These are phyloP conservation scores for Xerocomus tenax DNA, from an alignment of 1,284 basidiomycete genomes.

Conservation along the genomic window DNA sequence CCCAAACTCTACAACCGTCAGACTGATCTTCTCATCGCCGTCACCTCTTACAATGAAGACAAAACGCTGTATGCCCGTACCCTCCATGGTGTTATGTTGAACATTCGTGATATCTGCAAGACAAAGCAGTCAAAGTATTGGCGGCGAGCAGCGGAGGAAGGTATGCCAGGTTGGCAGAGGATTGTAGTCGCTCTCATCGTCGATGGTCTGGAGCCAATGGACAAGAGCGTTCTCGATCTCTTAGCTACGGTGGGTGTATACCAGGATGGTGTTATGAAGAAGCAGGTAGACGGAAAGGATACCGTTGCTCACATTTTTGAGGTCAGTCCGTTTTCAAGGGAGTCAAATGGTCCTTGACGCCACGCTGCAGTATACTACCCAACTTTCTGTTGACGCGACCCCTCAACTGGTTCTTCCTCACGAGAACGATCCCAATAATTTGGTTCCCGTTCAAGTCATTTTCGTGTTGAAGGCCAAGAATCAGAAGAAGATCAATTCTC, in stretches of 20 bases:
- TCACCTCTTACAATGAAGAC: constrained; percentile 88
- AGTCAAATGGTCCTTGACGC: constrained; percentile 6
- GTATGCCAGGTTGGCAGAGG: constrained; percentile 83
- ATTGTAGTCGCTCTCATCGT: constrained; percentile 89
- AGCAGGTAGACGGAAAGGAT: constrained; percentile 84
- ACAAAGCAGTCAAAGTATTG: constrained; percentile 93
- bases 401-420: constrained; percentile 88
- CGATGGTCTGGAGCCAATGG: constrained; percentile 92
- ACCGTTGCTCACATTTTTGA: constrained; percentile 90
- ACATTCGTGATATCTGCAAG: constrained; percentile 97
- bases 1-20: constrained; percentile 80
- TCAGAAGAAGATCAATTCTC: constrained; percentile 95
- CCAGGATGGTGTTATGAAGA: constrained; percentile 95
- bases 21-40: constrained; percentile 89
- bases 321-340: constrained; percentile 35
- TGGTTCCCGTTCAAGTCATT: constrained; percentile 94
- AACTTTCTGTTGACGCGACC: constrained; percentile 82
- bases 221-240: constrained; percentile 87
- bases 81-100: constrained; percentile 92
- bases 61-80: constrained; percentile 90
- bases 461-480: constrained; percentile 94
- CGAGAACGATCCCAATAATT: constrained; percentile 79
- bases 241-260: constrained; percentile 84
- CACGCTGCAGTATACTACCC: constrained; percentile 68
- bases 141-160: constrained; percentile 79